A percentile compares a stretch with the other conserved stretches of the same genome.
Conservation (phyloP, 1,284 basidiomycete genomes). For the Mycena citricolor region DNA sequence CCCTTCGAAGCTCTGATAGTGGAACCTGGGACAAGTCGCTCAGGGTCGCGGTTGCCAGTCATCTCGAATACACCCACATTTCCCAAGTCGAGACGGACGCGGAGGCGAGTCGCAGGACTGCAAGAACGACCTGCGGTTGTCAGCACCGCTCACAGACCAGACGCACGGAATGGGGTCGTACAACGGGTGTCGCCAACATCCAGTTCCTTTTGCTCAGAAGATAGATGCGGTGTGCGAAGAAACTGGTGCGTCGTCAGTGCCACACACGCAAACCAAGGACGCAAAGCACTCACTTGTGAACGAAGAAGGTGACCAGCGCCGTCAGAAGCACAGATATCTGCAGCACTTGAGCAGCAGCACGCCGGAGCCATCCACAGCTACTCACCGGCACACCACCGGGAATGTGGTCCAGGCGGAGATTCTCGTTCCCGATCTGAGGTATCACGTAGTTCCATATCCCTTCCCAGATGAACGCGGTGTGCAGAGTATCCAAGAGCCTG, state of each 20-base stretch:
- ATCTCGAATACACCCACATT: slow-evolving; percentile 1
- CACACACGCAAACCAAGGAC: neutral
- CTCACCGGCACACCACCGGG: slow-evolving; percentile 31
- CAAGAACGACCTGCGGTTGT: slow-evolving; percentile 22
- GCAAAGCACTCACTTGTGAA: slow-evolving; percentile 29
- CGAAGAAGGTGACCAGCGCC: slow-evolving; percentile 42
- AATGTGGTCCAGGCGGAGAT: slow-evolving; percentile 2
- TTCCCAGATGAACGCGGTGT: slow-evolving; percentile 18
- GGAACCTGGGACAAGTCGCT: slow-evolving; percentile 1
- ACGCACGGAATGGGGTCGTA: slow-evolving; percentile 18
- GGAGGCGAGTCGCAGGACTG: slow-evolving; percentile 7
- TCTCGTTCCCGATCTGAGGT: slow-evolving; percentile 19
- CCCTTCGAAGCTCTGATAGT: slow-evolving; percentile 12
- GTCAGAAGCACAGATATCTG: slow-evolving; percentile 36
- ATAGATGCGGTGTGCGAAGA: slow-evolving; percentile 15
- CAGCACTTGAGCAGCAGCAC: neutral
- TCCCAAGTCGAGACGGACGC: slow-evolving; percentile 10
- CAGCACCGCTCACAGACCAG: neutral
- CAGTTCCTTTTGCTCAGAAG: slow-evolving; percentile 16
- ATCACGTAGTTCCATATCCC: slow-evolving; percentile 13
- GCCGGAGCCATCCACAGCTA: neutral
- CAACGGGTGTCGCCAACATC: slow-evolving; percentile 6
- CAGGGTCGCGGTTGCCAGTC: neutral
- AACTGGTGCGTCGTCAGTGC: slow-evolving; percentile 25
- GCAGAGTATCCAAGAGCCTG: slow-evolving; percentile 12